Evolutionary conservation across 768 basidiomycete species (phyloP).

Genomic region (Termitomyces sp.): DNA sequence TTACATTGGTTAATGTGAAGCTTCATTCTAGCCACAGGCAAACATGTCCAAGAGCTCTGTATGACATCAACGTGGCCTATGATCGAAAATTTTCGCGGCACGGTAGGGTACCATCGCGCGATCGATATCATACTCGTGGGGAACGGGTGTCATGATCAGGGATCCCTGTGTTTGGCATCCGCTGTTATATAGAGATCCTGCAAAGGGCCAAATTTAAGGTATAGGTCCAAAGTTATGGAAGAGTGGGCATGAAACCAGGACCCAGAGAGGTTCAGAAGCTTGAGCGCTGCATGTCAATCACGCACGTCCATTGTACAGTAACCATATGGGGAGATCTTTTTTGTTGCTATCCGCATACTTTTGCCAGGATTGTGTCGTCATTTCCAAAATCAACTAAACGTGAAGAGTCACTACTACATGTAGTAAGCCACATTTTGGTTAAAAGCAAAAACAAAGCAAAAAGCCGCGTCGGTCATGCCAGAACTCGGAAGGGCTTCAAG

Average conservation of each 20-base stretch:
- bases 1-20: background rate
- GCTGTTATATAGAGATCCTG: background rate
- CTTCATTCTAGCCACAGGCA: background rate
- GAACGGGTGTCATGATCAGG: background rate
- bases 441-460: background rate
- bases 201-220: constrained; percentile 5
- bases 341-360: background rate
- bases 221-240: constrained; percentile 7
- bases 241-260: background rate
- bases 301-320: background rate
- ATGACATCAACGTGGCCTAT: background rate
- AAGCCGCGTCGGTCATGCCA: background rate
- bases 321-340: background rate
- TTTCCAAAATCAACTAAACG: background rate
- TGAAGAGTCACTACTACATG: background rate
- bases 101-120: background rate
- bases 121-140: background rate
- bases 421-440: background rate
- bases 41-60: background rate
- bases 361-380: background rate
- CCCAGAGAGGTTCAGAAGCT: constrained; percentile 8
- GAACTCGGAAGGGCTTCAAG: background rate
- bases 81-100: constrained; percentile 5
- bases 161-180: background rate
- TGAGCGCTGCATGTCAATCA: constrained; percentile 8